Base-by-base conservation (phyloP, 2,329 filamentous ascomycete species). In the Pseudogymnoascus sp. region DNA sequence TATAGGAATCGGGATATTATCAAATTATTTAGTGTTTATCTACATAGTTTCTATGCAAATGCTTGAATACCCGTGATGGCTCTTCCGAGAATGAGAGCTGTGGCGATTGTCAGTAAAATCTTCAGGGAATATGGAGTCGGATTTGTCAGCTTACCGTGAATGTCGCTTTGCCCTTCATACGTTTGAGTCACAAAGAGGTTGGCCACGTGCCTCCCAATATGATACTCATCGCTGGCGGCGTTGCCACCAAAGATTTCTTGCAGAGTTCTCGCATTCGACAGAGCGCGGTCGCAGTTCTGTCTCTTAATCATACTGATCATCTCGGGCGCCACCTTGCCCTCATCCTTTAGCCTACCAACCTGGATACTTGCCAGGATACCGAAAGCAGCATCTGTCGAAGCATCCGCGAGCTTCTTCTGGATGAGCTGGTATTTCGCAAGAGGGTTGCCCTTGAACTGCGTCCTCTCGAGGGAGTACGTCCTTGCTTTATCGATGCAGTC, bases 211-310 rank as follows among this genome's bases (percentile, higher is more conserved):
- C 94, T 85, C 14, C 91, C 94, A 71, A 99, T 97, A 65, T 87
- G 86, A 38, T 97, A 99, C 78, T 99, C 94, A 70, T 99, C 94
- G 72, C 92, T 96, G 59, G 94, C 91, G n/a, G 94, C 94, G 72
- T 99, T 99, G 30, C 94, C 94, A 63, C 94, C 94, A 77, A 99
- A 97, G 22, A 99, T 84, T 78, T 99, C 94, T 76, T 99, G 94
- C 65, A 99, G 79, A 72, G 82, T 79, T 67, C 94, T 83, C 19
- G 92, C 86, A 67, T 93, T 92, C 30, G 84, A 79, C 70, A 99
- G 79, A 14, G 94, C 94, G 60, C 88, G 81, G 76, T 99, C 94
- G 75, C 94, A 99, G 76, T 99, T 99, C 78, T 97, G 92, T 68
- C 94, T 83, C 83, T 99, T 99, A 73, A 97, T 87, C 90, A 99